Conservation (phyloP, 2,329 filamentous ascomycete species). For the Alternaria sp. region DNA sequence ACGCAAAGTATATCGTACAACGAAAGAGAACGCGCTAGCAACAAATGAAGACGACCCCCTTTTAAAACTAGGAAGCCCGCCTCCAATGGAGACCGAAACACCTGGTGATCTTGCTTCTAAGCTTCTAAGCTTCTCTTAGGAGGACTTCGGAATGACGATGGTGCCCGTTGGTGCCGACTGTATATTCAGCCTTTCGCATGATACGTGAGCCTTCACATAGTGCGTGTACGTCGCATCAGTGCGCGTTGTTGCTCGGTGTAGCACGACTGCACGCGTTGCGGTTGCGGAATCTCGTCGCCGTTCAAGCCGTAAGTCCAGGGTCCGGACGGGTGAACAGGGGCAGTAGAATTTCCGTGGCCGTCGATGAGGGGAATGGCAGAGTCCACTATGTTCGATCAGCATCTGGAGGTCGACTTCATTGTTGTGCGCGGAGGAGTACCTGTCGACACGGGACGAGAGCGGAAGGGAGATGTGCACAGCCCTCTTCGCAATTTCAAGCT, state of each 20-base stretch:
- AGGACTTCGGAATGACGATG: background rate
- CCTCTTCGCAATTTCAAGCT: background rate
- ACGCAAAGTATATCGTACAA: too few species aligned
- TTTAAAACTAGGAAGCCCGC: too few species aligned
- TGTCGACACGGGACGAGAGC: background rate
- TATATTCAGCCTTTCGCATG: background rate
- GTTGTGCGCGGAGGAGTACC: background rate
- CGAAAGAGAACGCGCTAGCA: too few species aligned
- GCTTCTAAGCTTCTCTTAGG: background rate
- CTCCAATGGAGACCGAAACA: too few species aligned
- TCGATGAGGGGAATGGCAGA: background rate
- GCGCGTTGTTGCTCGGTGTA: background rate
- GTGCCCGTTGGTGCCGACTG: background rate
- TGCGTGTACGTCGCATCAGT: background rate
- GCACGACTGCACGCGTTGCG: background rate
- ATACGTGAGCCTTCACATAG: background rate
- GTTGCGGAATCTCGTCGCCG: background rate
- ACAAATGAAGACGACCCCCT: too few species aligned
- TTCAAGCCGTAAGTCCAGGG: background rate
- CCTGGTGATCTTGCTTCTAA: too few species aligned
- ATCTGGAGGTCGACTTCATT: background rate
- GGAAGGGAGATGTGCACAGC: background rate
- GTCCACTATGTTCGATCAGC: background rate
- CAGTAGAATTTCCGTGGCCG: accelerated
- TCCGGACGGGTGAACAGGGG: accelerated